A percentile compares a stretch with the other conserved stretches of the same genome.
These are phyloP conservation scores for Daldinia caldariorum DNA, from an alignment of 495 filamentous ascomycete species.

Conservation along the genomic window DNA sequence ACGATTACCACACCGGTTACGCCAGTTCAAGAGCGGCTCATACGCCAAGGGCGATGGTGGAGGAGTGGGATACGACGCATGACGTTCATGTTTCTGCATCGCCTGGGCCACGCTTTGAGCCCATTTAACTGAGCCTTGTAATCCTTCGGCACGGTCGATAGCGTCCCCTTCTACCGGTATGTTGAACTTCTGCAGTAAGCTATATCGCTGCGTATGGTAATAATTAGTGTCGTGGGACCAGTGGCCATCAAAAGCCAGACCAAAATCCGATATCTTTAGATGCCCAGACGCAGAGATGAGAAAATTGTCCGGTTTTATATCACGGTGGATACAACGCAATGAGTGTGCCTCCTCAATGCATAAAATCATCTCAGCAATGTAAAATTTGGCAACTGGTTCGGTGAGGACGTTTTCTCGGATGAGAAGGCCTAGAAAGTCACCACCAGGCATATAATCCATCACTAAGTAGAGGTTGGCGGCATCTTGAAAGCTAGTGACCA, in stretches of 20 bases:
- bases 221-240: slow-evolving; percentile 91
- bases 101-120: slow-evolving; percentile 58
- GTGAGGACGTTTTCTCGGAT: slow-evolving; percentile 82
- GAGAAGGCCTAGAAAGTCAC: slow-evolving; percentile 87
- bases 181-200: slow-evolving; percentile 75
- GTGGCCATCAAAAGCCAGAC: slow-evolving; percentile 91
- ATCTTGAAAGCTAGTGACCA: slow-evolving; percentile 92
- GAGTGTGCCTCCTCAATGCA: slow-evolving; percentile 93
- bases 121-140: slow-evolving; percentile 60
- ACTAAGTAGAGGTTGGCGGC: slow-evolving; percentile 83
- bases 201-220: slow-evolving; percentile 82
- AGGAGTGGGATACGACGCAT: slow-evolving; percentile 28
- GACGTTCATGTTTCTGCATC: slow-evolving; percentile 61
- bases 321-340: slow-evolving; percentile 89
- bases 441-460: slow-evolving; percentile 98
- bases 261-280: slow-evolving; percentile 95
- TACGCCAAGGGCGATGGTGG: slow-evolving; percentile 39
- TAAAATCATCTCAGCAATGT: slow-evolving; percentile 93
- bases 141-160: slow-evolving; percentile 69
- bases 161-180: slow-evolving; percentile 79
- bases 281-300: slow-evolving; percentile 88
- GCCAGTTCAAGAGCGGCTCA: slow-evolving; percentile 76
- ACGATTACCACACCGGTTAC: slow-evolving; percentile 77
- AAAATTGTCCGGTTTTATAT: slow-evolving; percentile 97
- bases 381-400: slow-evolving; percentile 82